Base-by-base conservation (phyloP, 73 alveolate species). In the Halteria grandinella region DNA sequence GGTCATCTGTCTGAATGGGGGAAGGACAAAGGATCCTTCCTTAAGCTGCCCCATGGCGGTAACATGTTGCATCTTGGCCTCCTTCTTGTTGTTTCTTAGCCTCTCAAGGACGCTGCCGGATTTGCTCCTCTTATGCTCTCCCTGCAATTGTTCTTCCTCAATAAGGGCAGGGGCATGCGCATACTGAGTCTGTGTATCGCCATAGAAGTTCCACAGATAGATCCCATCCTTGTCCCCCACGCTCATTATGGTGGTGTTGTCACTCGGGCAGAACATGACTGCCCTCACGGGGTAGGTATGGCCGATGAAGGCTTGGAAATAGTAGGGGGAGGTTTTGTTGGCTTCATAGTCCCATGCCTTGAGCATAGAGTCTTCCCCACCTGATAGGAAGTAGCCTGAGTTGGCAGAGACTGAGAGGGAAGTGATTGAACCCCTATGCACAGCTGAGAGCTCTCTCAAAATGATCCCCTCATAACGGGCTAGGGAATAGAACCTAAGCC, bases 291-390 rank as follows among this genome's bases (percentile, higher is more conserved):
- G 92, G 20, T 75, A 63, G n/a, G 96, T 79, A 83, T 93, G 98
- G 20, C 98, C 98, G 8, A 93, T 93, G 79, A 93, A 93, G 28
- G 93, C 89, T 70, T 93, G 89, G 85, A 83, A 89, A 59, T 86
- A 91, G 77, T 69, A 76, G 52, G 94, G 89, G 60, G 71, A 25
- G 79, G 85, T 76, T 78, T 89, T 72, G 44, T 70, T 36, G 55
- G 87, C 95, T 66, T 88, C 93, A 73, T 77, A 74, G 66, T 90
- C 97, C 94, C 97, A 93, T 2, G 91, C 89, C 57, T 91, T 93
- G 11, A 93, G 78, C 89, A 81, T 87, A 28, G 88, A 76, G 78
- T 93, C 98, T 51, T 79, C 91, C 23, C 98, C 98, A 44, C 96
- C 85, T 43, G 94, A 79, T 17, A 94, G 44, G 28, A 94, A 62